Conservation (phyloP, 1,139 yeast genomes). For the Taphrina populina region DNA sequence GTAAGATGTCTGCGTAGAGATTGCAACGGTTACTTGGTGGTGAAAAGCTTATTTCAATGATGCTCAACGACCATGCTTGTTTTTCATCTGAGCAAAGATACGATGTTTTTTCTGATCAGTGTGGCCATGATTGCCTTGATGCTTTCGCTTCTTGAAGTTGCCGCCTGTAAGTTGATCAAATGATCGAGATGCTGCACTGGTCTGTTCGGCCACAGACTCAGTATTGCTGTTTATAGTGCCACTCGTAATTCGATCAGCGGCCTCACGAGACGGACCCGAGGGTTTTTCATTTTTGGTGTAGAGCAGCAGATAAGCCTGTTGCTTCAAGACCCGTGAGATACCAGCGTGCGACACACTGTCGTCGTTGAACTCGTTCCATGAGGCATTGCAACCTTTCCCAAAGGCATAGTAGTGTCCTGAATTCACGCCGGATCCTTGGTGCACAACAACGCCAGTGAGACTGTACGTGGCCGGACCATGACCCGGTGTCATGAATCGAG, state of each 20-base stretch:
- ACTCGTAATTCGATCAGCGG: too few relatives aligned
- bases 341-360: conserved; percentile 74
- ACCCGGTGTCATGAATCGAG: conserved; percentile 54
- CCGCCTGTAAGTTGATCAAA: conserved; percentile 18
- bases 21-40: too few relatives aligned
- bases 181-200: background rate
- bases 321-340: conserved; percentile 71
- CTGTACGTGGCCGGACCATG: conserved; percentile 62
- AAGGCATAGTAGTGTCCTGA: conserved; percentile 93
- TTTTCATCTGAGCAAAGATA: conserved; percentile 12
- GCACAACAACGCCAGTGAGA: conserved; percentile 82
- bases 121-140: background rate
- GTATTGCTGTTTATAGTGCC: background rate
- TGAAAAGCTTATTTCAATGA: too few relatives aligned
- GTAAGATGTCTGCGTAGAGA: too few relatives aligned
- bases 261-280: background rate
- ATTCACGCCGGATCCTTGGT: conserved; percentile 87
- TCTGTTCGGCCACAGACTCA: background rate
- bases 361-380: conserved; percentile 94
- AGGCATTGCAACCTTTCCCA: conserved; percentile 84
- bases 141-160: conserved; percentile 18
- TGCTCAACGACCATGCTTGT: background rate
- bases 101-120: conserved; percentile 9
- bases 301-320: conserved; percentile 85
- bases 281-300: conserved; percentile 46